These are phyloP conservation scores for Astragalus membranaceus DNA, from an alignment of 306 rosid genomes.

Conservation along the genomic window DNA sequence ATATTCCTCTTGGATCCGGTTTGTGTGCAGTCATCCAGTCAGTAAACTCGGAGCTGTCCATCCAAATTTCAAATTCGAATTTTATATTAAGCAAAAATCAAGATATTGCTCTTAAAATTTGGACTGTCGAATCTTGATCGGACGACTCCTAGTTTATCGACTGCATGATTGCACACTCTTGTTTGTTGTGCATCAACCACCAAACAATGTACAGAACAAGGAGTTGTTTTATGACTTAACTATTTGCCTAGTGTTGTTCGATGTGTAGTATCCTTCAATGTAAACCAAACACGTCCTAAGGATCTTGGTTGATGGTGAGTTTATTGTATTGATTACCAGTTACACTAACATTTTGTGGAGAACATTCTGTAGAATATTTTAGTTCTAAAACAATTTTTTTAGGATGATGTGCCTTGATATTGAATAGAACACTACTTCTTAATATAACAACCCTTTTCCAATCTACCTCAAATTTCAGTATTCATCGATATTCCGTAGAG, in stretches of 20 bases:
- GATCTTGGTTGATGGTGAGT: background rate
- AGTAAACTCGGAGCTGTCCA: background rate
- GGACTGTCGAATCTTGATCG: background rate
- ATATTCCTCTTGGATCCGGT: background rate
- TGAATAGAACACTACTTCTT: background rate
- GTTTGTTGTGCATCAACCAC: background rate
- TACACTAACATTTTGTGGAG: background rate
- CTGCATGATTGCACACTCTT: background rate
- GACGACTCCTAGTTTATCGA: too few species aligned
- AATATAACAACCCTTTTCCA: conserved; percentile 6
- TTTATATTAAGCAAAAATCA: background rate
- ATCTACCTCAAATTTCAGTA: conserved; percentile 45
- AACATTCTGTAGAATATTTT: conserved; percentile 5
- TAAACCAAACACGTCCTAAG: background rate
- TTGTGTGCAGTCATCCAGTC: background rate
- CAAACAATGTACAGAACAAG: background rate
- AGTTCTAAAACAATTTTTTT: background rate
- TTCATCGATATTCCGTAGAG: conserved; percentile 70
- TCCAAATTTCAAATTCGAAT: background rate
- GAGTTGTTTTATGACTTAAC: background rate
- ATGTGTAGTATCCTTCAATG: background rate
- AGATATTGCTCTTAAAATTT: background rate
- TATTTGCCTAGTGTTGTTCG: background rate
- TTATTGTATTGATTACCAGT: background rate
- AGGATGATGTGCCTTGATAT: background rate